A percentile compares a stretch with the other conserved stretches of the same genome.
These are phyloP conservation scores for Scheffersomyces spartinae DNA, from an alignment of 805 yeast species.

Conservation along the genomic window DNA sequence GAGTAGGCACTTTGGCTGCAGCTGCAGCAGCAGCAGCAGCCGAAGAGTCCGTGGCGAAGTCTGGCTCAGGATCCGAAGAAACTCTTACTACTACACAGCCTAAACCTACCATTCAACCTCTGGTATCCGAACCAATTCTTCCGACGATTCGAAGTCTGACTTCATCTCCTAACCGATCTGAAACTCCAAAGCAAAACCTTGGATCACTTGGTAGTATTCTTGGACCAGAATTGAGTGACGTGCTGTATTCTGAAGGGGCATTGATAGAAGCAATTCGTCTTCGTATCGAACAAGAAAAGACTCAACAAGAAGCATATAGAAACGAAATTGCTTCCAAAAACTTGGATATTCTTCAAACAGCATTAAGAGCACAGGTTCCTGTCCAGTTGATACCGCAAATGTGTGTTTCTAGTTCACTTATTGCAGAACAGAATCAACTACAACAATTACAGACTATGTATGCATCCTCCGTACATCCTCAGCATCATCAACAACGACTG, in stretches of 20 bases:
- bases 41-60: neutral
- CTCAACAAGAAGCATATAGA: slow-evolving; percentile 69
- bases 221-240: slow-evolving; percentile 40
- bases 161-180: slow-evolving; percentile 1
- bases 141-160: neutral
- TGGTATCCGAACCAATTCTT: neutral
- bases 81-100: slow-evolving; percentile 1
- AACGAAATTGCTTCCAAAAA: slow-evolving; percentile 52
- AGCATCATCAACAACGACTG: slow-evolving; percentile 3
- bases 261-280: slow-evolving; percentile 47
- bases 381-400: slow-evolving; percentile 48
- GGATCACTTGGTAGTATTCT: slow-evolving; percentile 24
- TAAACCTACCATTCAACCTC: slow-evolving; percentile 1
- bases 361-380: slow-evolving; percentile 54
- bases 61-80: neutral
- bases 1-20: slow-evolving; percentile 1
- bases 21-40: slow-evolving; percentile 1
- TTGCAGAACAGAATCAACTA: slow-evolving; percentile 7
- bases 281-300: slow-evolving; percentile 62
- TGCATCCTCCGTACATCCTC: neutral
- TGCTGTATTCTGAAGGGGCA: slow-evolving; percentile 50
- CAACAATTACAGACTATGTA: slow-evolving; percentile 1
- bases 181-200: slow-evolving; percentile 1
- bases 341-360: slow-evolving; percentile 49
- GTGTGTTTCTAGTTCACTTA: slow-evolving; percentile 26